These are phyloP conservation scores for Scutellaria baicalensis DNA, from an alignment of 257 asterid genomes.

Conservation along the genomic window DNA sequence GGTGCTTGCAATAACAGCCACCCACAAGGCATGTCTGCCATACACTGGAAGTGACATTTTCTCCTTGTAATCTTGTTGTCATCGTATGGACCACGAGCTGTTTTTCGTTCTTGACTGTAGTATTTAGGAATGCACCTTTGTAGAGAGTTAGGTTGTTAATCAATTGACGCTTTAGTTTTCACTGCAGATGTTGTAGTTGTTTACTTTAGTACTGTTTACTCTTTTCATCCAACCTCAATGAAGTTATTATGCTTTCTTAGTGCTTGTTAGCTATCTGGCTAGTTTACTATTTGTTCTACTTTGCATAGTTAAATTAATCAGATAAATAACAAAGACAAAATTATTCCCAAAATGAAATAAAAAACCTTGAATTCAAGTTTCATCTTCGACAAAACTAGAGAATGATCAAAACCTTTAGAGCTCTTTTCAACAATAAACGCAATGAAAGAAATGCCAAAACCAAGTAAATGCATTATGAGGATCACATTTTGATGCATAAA, in stretches of 20 bases:
- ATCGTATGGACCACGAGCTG: slow-evolving; percentile 8
- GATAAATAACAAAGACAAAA: no score
- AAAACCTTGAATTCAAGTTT: no score
- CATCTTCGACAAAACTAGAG: no score
- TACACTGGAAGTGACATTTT: slow-evolving; percentile 38
- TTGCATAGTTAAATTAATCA: no score
- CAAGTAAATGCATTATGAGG: no score
- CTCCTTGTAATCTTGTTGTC: slow-evolving; percentile 5
- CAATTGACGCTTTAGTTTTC: neutral
- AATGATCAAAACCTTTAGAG: no score
- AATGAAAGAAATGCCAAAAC: no score
- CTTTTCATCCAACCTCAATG: neutral
- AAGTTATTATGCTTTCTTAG: neutral
- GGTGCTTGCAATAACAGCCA: slow-evolving; percentile 31
- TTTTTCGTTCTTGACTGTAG: neutral
- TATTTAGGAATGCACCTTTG: slow-evolving; percentile 1
- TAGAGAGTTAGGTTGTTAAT: slow-evolving; percentile 12
- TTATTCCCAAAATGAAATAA: no score
- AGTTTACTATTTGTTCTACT: no score
- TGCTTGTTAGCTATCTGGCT: neutral
- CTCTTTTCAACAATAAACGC: no score
- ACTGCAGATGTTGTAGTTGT: neutral
- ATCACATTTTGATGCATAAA: no score
- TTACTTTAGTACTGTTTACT: neutral
- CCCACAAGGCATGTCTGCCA: slow-evolving; percentile 20